phyloP scores from a whole-genome alignment of 176 grass and related monocot species.

The Aegilops speltoides region DNA sequence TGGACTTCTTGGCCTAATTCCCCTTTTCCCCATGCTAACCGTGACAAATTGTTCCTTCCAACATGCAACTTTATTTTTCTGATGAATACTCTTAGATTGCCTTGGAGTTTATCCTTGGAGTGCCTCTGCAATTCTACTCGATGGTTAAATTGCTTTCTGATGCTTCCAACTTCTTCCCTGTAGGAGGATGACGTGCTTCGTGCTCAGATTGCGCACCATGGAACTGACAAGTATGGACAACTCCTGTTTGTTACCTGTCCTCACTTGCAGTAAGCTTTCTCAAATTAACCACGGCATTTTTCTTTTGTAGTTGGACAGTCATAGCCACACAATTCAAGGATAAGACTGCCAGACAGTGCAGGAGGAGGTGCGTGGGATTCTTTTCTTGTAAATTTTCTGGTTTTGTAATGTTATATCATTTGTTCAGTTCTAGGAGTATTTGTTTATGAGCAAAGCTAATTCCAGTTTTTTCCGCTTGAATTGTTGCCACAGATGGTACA shows the following conservation, averaged over 20 bases:
- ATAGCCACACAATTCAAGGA: conserved; percentile 90
- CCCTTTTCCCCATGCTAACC: not conserved
- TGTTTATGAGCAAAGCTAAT: too few relatives aligned
- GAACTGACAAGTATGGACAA: conserved; percentile 68
- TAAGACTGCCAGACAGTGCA: conserved; percentile 91
- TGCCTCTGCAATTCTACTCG: not conserved
- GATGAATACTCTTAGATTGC: not conserved
- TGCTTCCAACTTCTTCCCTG: conserved; percentile 32
- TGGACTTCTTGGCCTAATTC: not conserved
- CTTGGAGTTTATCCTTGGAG: not conserved
- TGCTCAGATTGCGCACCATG: conserved; percentile 73
- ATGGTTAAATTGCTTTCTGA: conserved; percentile 4
- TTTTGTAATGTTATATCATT: not conserved
- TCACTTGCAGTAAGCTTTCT: not conserved
- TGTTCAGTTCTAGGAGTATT: not conserved
- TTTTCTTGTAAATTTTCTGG: not conserved
- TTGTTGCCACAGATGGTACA: conserved; percentile 74
- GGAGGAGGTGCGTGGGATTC: conserved; percentile 61
- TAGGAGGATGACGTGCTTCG: conserved; percentile 89
- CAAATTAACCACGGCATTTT: not conserved
- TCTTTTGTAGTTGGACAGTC: conserved; percentile 65
- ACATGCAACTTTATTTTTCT: too few relatives aligned
- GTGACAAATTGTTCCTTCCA: not conserved
- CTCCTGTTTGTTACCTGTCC: not conserved
- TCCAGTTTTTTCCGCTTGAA: too few relatives aligned